Evolutionary conservation across 495 filamentous ascomycete genomes (phyloP).

Genomic region (Hypoxylon rickii): DNA sequence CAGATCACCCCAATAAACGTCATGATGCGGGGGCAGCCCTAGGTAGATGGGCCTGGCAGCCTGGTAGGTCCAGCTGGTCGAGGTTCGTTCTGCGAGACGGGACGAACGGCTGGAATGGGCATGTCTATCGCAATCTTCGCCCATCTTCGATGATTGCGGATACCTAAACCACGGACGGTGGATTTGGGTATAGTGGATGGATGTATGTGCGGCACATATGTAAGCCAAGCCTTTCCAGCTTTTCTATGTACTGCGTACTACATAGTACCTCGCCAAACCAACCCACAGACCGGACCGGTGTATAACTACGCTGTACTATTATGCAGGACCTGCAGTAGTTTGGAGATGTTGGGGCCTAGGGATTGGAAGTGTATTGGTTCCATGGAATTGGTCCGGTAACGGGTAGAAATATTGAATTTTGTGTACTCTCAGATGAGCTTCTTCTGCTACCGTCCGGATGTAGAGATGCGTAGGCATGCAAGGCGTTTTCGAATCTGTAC

Average conservation of each 20-base stretch:
- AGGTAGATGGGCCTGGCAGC: too few species aligned
- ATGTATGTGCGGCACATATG: background rate
- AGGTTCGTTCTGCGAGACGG: too few species aligned
- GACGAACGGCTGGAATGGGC: slow-evolving; percentile 14
- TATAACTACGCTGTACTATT: background rate
- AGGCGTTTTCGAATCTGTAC: too few species aligned
- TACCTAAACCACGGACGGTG: background rate
- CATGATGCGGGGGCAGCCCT: slow-evolving; percentile 15
- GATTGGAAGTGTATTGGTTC: slow-evolving; percentile 18
- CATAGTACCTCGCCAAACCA: too few species aligned
- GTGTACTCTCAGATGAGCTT: too few species aligned
- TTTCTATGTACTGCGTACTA: too few species aligned
- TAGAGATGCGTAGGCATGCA: too few species aligned
- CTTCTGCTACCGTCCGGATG: too few species aligned
- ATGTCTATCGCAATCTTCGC: slow-evolving; percentile 28
- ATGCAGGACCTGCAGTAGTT: slow-evolving; percentile 8
- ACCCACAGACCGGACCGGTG: background rate
- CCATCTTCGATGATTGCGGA: slow-evolving; percentile 9
- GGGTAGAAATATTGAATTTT: slow-evolving; percentile 4
- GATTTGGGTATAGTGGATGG: background rate
- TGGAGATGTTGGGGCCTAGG: slow-evolving; percentile 8
- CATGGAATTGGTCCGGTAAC: slow-evolving; percentile 6
- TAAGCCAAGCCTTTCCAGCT: background rate
- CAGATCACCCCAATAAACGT: slow-evolving; percentile 20
- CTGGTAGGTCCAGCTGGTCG: too few species aligned